Conservation (phyloP, 2,329 filamentous ascomycete genomes). For the Stagonosporopsis chrysanthemi region DNA sequence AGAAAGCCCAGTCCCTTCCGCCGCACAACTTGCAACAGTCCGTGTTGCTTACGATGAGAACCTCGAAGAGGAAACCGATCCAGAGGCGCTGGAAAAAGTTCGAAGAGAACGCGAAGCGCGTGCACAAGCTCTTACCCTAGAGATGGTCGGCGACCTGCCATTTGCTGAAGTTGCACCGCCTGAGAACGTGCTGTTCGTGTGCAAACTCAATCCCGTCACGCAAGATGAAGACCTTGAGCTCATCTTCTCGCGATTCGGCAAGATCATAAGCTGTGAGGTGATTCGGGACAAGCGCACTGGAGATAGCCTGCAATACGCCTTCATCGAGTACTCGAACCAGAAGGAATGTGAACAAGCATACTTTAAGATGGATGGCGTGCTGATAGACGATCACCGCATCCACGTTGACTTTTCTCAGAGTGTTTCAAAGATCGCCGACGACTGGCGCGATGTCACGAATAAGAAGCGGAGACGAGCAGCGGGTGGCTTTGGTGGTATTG, state of each 20-base stretch:
- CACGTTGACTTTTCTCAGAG: constrained; percentile 99
- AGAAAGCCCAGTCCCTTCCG: constrained; percentile 79
- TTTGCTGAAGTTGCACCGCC: constrained; percentile 98
- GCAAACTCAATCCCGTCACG: constrained; percentile 97
- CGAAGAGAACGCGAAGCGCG: constrained; percentile 89
- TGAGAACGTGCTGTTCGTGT: constrained; percentile 97
- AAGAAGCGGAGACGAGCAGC: constrained; percentile 71
- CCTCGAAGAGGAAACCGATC: constrained; percentile 78
- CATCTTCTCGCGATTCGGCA: constrained; percentile 96
- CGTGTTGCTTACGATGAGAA: constrained; percentile 90
- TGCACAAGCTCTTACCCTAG: constrained; percentile 90
- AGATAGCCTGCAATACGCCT: constrained; percentile 95
- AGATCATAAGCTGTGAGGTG: constrained; percentile 93
- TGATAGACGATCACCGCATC: constrained; percentile 96
- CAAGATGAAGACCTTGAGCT: constrained; percentile 92
- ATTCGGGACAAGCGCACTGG: constrained; percentile 93
- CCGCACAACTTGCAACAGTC: constrained; percentile 87
- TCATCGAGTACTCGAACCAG: constrained; percentile 95
- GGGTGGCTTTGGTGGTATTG: constrained; percentile 89
- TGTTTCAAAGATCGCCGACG: constrained; percentile 83
- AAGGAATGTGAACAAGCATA: constrained; percentile 93
- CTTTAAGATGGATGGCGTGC: constrained; percentile 97
- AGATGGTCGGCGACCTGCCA: constrained; percentile 97
- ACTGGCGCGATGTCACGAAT: constrained; percentile 87
- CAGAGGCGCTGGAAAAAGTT: constrained; percentile 78